Conservation (phyloP, 768 basidiomycete species). For the Leccinellum luteum region DNA sequence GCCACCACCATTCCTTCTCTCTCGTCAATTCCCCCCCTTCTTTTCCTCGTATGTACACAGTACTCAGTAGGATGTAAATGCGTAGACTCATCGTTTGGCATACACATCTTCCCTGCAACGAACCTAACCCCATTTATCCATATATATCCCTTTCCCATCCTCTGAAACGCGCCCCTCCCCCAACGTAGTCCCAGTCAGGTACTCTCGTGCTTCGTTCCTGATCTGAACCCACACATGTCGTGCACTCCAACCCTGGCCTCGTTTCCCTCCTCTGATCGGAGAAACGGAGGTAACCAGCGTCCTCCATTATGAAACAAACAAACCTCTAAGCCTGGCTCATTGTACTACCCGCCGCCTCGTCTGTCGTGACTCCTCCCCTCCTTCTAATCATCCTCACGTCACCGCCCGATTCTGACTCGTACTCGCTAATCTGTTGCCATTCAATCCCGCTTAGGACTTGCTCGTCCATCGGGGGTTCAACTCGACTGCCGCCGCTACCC, state of each 20-base stretch:
- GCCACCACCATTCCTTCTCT: not conserved
- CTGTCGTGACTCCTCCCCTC: not conserved
- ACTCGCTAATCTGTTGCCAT: not conserved
- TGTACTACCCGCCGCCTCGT: not conserved
- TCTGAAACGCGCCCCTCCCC: not conserved
- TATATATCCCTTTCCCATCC: constrained; percentile 4
- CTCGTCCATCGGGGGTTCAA: not conserved
- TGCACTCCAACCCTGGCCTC: not conserved
- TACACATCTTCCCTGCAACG: constrained; percentile 5
- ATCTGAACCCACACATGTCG: constrained; percentile 2
- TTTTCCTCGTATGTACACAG: too few relatives aligned
- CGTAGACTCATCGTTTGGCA: not conserved
- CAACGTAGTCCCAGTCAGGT: not conserved
- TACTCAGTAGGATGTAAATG: too few relatives aligned
- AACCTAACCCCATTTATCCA: constrained; percentile 15
- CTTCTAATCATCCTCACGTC: not conserved
- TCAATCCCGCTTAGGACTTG: not conserved
- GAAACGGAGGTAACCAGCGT: constrained; percentile 21
- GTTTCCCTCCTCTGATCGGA: constrained; percentile 10
- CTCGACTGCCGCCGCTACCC: not conserved
- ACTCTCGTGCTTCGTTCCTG: constrained; percentile 15
- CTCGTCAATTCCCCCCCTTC: not conserved
- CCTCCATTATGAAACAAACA: constrained; percentile 6
- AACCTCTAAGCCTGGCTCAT: not conserved
- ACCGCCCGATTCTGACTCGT: not conserved